phyloP scores from a whole-genome alignment of 768 basidiomycete genomes.

The Lentinula sp. region DNA sequence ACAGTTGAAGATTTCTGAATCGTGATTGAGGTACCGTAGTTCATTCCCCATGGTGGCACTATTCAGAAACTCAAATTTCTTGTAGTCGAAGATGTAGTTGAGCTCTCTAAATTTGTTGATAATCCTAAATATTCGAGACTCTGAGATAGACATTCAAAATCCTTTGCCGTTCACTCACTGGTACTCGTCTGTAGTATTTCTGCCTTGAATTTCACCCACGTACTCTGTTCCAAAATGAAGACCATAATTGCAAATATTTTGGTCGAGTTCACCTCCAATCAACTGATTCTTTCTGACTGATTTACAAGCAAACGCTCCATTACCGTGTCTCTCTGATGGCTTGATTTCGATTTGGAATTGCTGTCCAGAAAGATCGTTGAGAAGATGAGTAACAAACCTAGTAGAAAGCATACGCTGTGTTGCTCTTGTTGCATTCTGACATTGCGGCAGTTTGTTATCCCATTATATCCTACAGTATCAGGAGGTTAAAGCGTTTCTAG shows the following conservation, averaged over 20 bases:
- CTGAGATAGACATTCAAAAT: background rate
- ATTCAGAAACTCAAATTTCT: conserved; percentile 20
- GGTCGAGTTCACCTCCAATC: background rate
- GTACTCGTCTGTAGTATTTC: background rate
- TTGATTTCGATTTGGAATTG: conserved; percentile 22
- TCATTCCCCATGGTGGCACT: conserved; percentile 37
- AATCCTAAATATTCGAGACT: background rate
- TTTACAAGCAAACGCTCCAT: conserved; percentile 41
- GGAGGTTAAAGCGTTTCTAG: too few species aligned
- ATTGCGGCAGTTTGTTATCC: too few species aligned
- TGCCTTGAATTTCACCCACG: conserved; percentile 23
- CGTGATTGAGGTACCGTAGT: conserved; percentile 38
- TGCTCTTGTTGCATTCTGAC: background rate
- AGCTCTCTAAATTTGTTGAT: background rate
- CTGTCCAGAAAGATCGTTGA: conserved; percentile 1
- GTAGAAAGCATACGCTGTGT: background rate
- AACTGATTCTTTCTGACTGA: background rate
- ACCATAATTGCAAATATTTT: background rate
- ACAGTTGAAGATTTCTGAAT: background rate
- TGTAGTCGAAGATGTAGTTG: background rate
- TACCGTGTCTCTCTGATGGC: conserved; percentile 25
- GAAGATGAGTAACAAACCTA: background rate
- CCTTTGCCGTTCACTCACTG: background rate
- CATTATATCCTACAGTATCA: too few species aligned
- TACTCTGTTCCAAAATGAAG: conserved; percentile 28